Base-by-base conservation (phyloP, 352 stramenopile species). In the Pythium aquatile region DNA sequence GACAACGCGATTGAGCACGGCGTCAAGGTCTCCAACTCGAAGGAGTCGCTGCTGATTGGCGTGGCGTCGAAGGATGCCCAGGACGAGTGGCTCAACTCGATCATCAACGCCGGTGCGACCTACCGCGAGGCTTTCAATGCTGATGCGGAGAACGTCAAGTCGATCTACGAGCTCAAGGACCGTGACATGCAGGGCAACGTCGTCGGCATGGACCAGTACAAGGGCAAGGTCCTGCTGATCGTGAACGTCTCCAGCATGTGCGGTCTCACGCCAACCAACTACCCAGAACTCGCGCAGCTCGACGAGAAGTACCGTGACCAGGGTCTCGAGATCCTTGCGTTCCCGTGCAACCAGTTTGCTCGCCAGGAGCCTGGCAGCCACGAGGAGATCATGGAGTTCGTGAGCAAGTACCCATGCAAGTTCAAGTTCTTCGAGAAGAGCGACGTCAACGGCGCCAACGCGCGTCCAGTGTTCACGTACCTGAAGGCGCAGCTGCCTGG, bases 261-360 rank as follows among this genome's bases (percentile, higher is more conserved):
- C 48, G 55, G 55, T 2, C 42, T 69, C 13, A 64, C 63, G 55
- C 29, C 63, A 33, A 64, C 49, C 61, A 91, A 96, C 58, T 85
- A 97, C 74, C 73, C 73, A 61, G 80, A 97, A 26, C 55, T 83
- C 57, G 52, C 71, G 46, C 37, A 53, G 44, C 51, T 65, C 0
- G 58, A 72, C 28, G 64, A 76, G n/a, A 85, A 85, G 47, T 94
- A 87, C 61, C 70, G 65, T 54, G 56, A 72, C 5, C 72, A 73
- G 32, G 85, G 83, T 0, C 71, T 96, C 20, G 73, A 80, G 54
- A 65, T 93, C 10, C 66, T 97, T 17, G 81, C 83, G 10, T 96
- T 96, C 70, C 88, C 90, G 26, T 94, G 82, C 68, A 90, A 94
- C 58, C 88, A 97, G 63, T 97, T 97, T 61, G 77, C 74, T 57